phyloP scores from a whole-genome alignment of 192 early-diverging fungal species.

The Dissophora globulifera region DNA sequence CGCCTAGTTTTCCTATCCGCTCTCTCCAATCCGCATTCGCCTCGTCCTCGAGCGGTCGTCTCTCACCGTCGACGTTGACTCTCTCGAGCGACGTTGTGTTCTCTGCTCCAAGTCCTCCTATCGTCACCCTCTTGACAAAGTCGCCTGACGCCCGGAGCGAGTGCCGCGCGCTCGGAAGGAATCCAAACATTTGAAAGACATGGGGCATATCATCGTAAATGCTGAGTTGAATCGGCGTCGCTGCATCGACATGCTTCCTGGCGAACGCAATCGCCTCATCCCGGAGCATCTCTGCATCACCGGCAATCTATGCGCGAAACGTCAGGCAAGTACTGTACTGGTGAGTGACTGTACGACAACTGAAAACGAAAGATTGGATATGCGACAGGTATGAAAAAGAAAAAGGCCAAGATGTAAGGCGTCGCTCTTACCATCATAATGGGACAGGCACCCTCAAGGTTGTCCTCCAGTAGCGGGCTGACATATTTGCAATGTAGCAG shows the following conservation, averaged over 20 bases:
- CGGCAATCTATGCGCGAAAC: slow-evolving; percentile 48
- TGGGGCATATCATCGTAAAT: slow-evolving; percentile 65
- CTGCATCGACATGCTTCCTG: slow-evolving; percentile 38
- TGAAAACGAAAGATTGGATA: too few relatives aligned
- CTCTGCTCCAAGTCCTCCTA: slow-evolving; percentile 10
- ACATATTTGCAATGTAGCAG: slow-evolving; percentile 57
- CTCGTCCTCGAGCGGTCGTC: slow-evolving; percentile 32
- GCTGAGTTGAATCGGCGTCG: slow-evolving; percentile 39
- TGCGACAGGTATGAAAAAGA: too few relatives aligned
- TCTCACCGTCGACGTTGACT: slow-evolving; percentile 20
- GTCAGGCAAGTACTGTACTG: too few relatives aligned
- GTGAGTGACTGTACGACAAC: too few relatives aligned
- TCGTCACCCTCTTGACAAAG: slow-evolving; percentile 42
- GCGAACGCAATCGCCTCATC: slow-evolving; percentile 62
- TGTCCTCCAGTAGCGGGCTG: slow-evolving; percentile 57
- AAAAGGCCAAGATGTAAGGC: neutral
- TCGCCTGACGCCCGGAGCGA: slow-evolving; percentile 33
- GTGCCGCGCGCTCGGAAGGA: slow-evolving; percentile 50
- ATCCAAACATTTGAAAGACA: slow-evolving; percentile 61
- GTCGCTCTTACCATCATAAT: slow-evolving; percentile 61
- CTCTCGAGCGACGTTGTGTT: slow-evolving; percentile 24
- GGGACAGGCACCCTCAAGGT: slow-evolving; percentile 52
- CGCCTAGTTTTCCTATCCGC: slow-evolving; percentile 34
- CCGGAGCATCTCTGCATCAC: slow-evolving; percentile 56
- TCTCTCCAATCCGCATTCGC: slow-evolving; percentile 27